Conservation (phyloP, 2,329 filamentous ascomycete genomes). For the Aspergillus sp. region DNA sequence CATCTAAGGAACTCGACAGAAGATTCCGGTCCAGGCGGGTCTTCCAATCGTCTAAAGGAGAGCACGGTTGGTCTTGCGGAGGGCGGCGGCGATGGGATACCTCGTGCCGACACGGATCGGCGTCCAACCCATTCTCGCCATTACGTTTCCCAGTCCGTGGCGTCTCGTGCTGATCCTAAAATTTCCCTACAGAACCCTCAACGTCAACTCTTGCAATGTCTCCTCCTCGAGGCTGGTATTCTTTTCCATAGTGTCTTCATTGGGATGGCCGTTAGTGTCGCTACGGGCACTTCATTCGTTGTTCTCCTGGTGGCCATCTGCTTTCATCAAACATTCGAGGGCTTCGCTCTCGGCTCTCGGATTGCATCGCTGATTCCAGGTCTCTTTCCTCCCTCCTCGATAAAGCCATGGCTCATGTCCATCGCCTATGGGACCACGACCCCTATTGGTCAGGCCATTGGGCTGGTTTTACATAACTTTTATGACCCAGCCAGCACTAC, state of each 20-base stretch:
- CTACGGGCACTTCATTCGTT: slow-evolving; percentile 74
- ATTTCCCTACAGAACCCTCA: slow-evolving; percentile 57
- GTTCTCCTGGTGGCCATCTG: slow-evolving; percentile 78
- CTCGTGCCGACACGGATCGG: slow-evolving; percentile 15
- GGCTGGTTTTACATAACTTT: slow-evolving; percentile 71
- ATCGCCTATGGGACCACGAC: slow-evolving; percentile 69
- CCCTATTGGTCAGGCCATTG: slow-evolving; percentile 80
- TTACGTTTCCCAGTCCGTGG: slow-evolving; percentile 13
- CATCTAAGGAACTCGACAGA: slow-evolving; percentile 16
- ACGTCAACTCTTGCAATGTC: slow-evolving; percentile 71
- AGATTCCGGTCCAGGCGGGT: slow-evolving; percentile 17
- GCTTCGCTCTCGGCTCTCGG: slow-evolving; percentile 78
- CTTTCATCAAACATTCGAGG: slow-evolving; percentile 88
- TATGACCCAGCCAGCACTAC: slow-evolving; percentile 77
- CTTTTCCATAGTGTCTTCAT: slow-evolving; percentile 85
- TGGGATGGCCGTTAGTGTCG: slow-evolving; percentile 80
- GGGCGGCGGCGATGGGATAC: slow-evolving; percentile 28
- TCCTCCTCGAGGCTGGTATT: slow-evolving; percentile 79
- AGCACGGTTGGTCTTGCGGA: slow-evolving; percentile 62
- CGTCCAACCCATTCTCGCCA: slow-evolving; percentile 16
- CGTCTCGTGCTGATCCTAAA: slow-evolving; percentile 25
- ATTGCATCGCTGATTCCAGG: slow-evolving; percentile 72
- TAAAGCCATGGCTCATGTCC: slow-evolving; percentile 72
- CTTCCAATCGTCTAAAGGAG: slow-evolving; percentile 43
- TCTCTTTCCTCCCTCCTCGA: slow-evolving; percentile 67